Conservation (phyloP, 1,284 basidiomycete genomes). For the Thelephora terrestris region DNA sequence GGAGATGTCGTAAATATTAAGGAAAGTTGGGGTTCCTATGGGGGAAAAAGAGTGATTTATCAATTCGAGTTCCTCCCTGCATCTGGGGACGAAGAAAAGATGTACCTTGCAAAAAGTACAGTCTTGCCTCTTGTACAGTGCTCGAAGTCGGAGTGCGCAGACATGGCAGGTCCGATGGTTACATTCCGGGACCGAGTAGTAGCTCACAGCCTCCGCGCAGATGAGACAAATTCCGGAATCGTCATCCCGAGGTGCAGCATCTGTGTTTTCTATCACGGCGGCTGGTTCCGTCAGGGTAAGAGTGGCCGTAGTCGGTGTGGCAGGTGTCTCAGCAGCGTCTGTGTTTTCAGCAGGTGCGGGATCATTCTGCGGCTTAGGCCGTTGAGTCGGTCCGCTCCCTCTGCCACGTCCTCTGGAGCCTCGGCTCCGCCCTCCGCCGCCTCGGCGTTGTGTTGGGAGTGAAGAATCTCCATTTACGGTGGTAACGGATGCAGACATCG, state of each 20-base stretch:
- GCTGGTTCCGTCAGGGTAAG: slow-evolving; percentile 2
- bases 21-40: slow-evolving; percentile 65
- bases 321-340: too few species aligned
- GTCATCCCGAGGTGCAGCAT: slow-evolving; percentile 16
- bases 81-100: slow-evolving; percentile 4
- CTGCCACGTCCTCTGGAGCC: too few species aligned
- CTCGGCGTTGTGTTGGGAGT: too few species aligned
- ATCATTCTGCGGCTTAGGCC: too few species aligned
- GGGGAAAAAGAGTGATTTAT: background rate
- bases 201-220: slow-evolving; percentile 91
- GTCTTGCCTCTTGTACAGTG: slow-evolving; percentile 87
- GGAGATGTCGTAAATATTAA: slow-evolving; percentile 78
- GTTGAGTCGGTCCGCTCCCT: too few species aligned
- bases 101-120: slow-evolving; percentile 95
- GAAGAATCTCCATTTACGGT: too few species aligned
- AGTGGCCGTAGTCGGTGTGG: too few species aligned
- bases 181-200: slow-evolving; percentile 83
- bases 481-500: too few species aligned
- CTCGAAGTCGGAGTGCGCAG: slow-evolving; percentile 84
- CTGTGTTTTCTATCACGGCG: slow-evolving; percentile 5
- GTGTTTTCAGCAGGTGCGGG: too few species aligned
- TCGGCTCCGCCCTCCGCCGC: too few species aligned
- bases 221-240: slow-evolving; percentile 75
- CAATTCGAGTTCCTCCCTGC: background rate
- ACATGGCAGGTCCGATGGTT: slow-evolving; percentile 92